Base-by-base conservation (phyloP, 352 stramenopile species). In the Pythium apleroticum region DNA sequence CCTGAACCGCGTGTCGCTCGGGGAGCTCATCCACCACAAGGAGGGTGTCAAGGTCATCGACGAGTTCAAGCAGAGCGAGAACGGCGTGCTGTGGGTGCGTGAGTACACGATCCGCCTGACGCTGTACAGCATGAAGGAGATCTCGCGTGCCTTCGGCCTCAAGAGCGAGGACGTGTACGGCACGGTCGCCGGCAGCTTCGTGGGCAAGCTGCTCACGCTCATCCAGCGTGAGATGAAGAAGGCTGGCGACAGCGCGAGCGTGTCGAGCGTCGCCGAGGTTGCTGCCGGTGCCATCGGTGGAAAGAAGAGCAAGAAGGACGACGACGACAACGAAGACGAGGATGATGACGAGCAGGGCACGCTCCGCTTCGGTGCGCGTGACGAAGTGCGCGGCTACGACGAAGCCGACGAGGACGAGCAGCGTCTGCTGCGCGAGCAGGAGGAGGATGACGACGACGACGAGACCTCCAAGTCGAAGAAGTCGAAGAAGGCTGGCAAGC, bases 91-190 rank as follows among this genome's bases (percentile, higher is more conserved):
- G 45, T 99, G 97, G 96, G 88, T 98, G 63, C 91, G 97, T 28
- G 93, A 98, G 62, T 99, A 99, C 80, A 95, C 92, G 50, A 93
- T 99, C 22, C 89, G 85, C 25, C 76, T 99, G 11, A 97, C 93
- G 33, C 88, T 99, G 35, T 97, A 98, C 76, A 80, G 88, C 31
- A 79, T 93, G 22, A 95, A 98, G 78, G 78, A 97, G 53, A 99
- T 99, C 61, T 87, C 91, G 46, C 86, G 92, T 41, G 95, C 96
- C 3, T 99, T 99, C 78, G 93, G 93, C 22, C 75, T 99, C 49
- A 86, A 76, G 58, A 81, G 98, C n/a, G 85, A 99, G 15, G 86
- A 98, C 52, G 95, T 99, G 65, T 91, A 97, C 52, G 63, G 63
- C 58, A 84, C 89, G 53, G 84, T 99, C 10, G 86, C 88, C 19